Evolutionary conservation across 345 rosid genomes (phyloP).

Genomic region (Nephelium lappaceum): DNA sequence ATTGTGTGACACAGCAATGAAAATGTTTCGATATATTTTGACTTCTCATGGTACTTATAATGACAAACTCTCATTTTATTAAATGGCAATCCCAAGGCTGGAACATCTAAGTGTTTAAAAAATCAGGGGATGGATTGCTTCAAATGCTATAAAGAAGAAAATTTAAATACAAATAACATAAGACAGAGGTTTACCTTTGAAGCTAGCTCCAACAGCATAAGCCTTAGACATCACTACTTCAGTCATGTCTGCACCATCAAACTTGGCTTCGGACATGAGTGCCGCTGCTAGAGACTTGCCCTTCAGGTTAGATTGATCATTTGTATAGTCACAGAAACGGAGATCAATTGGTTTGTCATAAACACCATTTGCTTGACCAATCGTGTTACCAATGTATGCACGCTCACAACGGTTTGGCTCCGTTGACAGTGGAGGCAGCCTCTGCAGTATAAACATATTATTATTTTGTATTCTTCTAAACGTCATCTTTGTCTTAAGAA

Average conservation of each 20-base stretch:
- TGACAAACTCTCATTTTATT: not conserved
- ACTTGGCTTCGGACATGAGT: constrained; percentile 92
- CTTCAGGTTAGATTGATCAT: constrained; percentile 81
- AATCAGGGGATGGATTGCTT: not conserved
- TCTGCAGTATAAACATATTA: constrained; percentile 47
- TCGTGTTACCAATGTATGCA: constrained; percentile 92
- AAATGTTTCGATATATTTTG: not conserved
- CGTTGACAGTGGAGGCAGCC: constrained; percentile 90
- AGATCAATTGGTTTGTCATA: constrained; percentile 97
- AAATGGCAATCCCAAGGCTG: not conserved
- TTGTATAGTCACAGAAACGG: constrained; percentile 84
- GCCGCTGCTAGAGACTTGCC: constrained; percentile 97
- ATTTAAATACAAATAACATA: too few relatives aligned
- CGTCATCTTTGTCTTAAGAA: too few relatives aligned
- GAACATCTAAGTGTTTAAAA: not conserved
- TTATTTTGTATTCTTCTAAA: constrained; percentile 15
- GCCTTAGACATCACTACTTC: constrained; percentile 99
- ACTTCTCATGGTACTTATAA: not conserved
- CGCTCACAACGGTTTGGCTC: constrained; percentile 87
- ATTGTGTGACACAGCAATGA: not conserved
- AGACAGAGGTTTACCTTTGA: constrained; percentile 59
- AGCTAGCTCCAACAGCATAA: constrained; percentile 95
- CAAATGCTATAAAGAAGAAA: too few relatives aligned
- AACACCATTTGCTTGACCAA: constrained; percentile 97
- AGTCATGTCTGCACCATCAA: constrained; percentile 97